Base-by-base conservation (phyloP, 345 rosid species). In the Firmiana major region DNA sequence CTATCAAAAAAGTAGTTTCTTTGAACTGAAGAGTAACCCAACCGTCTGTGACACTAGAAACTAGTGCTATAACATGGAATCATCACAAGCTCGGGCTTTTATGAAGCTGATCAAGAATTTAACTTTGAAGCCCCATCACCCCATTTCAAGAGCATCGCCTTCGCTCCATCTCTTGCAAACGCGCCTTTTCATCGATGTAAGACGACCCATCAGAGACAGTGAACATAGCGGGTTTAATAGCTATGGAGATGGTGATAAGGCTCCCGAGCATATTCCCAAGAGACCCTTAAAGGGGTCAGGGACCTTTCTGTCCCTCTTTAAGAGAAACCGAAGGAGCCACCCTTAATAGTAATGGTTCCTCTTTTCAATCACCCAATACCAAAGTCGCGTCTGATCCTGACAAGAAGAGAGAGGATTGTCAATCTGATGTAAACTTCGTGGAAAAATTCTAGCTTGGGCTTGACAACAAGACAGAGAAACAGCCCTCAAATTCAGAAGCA, bases 381-480 rank as follows among this genome's bases (percentile, higher is more conserved):
- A 57, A 42, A 34, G 28, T 67, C 34, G 71, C 28, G 60, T 7
- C 63, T 26, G 76, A 42, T 78, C 36, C 62, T 31, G 12, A 10
- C 15, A 79, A 74, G 46, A 77, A 64, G 78, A 77, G 62, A 54
- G 84, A 82, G 65, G 76, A 71, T n/a, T 79, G 73, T 54, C 86
- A 79, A 22, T 91, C 93, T 16, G 90, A 89, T 43, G 82, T 77
- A 42, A 77, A 76, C 75, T 90, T 89, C 86, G 89, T 90, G 51
- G 89, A 89, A 64, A 88, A 84, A 75, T 92, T 90, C 86, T 89
- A 88, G 82, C 86, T 89, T 62, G 88, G 88, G 49, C 77, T 80
- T 46, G 75, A 77, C 60, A 80, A 81, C 57, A 86, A 79, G 74
- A 40, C 73, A 77, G 83, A 26, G 24, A 81, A 83, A 68, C 7